Conservation (phyloP, 495 filamentous ascomycete species). For the Mycothermus thermophilus region DNA sequence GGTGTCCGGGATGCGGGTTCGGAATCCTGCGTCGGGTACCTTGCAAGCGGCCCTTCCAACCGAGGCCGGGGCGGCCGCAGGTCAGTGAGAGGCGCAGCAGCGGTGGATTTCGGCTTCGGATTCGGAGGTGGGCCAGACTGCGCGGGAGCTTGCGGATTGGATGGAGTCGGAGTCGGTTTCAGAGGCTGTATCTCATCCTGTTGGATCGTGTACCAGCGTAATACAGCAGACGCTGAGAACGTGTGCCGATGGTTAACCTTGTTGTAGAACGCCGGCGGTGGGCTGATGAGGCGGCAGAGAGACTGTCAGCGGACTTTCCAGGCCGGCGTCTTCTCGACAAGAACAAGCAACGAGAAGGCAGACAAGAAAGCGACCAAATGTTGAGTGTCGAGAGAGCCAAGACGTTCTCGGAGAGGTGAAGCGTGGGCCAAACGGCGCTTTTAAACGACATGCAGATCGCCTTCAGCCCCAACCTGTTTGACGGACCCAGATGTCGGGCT, state of each 20-base stretch:
- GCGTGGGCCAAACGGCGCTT: constrained; percentile 8
- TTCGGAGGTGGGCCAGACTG: background rate
- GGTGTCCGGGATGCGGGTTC: constrained; percentile 16
- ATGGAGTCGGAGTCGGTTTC: constrained; percentile 4
- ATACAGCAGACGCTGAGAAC: constrained; percentile 7
- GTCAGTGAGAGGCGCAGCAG: background rate
- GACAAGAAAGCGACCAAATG: background rate
- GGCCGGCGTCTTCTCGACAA: background rate
- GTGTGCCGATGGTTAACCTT: constrained; percentile 8
- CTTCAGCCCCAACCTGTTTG: background rate
- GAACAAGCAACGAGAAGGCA: background rate
- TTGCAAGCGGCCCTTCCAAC: constrained; percentile 7
- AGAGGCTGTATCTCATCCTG: constrained; percentile 6
- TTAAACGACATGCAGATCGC: constrained; percentile 13
- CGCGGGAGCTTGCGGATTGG: background rate
- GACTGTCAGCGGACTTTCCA: background rate
- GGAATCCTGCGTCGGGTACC: constrained; percentile 17
- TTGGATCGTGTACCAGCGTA: constrained; percentile 5
- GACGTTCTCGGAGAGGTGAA: background rate
- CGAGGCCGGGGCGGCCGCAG: constrained; percentile 3
- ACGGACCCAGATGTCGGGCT: background rate
- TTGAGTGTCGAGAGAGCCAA: constrained; percentile 3
- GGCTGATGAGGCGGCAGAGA: constrained; percentile 4
- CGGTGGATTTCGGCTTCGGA: constrained; percentile 4
- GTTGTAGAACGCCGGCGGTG: constrained; percentile 11